These are phyloP conservation scores for Hypoxylon cercidicola DNA, from an alignment of 495 filamentous ascomycete species.

Conservation along the genomic window DNA sequence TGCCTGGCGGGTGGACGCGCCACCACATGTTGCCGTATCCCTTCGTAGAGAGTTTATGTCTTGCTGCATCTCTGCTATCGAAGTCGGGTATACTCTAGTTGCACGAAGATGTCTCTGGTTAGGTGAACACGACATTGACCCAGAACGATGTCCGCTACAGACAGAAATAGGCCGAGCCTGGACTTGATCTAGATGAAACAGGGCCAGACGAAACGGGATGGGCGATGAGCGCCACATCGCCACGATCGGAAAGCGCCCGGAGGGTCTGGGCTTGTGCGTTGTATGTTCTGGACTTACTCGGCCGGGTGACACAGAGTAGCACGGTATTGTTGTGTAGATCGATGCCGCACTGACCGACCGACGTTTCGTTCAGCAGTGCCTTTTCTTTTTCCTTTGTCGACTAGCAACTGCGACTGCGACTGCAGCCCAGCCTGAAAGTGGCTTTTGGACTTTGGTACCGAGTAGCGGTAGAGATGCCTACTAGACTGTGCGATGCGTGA, in stretches of 20 bases:
- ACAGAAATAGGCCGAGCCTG: background rate
- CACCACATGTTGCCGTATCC: background rate
- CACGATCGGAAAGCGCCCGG: constrained; percentile 12
- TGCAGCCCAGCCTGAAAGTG: too few relatives aligned
- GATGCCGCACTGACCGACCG: constrained; percentile 31
- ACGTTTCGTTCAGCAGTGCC: constrained; percentile 2
- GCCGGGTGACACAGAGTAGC: background rate
- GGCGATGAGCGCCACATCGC: constrained; percentile 1
- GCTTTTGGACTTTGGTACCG: background rate
- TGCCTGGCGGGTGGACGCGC: too few relatives aligned
- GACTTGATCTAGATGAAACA: background rate
- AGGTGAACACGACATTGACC: constrained; percentile 28
- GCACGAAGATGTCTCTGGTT: constrained; percentile 14
- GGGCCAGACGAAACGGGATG: constrained; percentile 11
- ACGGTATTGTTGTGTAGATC: constrained; percentile 18
- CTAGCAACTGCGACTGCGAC: too few relatives aligned
- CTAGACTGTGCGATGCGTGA: background rate
- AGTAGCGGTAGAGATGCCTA: background rate
- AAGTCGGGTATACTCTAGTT: constrained; percentile 5
- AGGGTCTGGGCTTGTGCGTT: background rate
- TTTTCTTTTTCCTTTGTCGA: too few relatives aligned
- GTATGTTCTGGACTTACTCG: constrained; percentile 3
- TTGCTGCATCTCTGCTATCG: background rate
- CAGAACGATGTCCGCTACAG: background rate
- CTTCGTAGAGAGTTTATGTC: background rate